Percentiles rank a stretch among this genome's conserved stretches.
These are phyloP conservation scores for Fomitopsis serialis DNA, from an alignment of 768 basidiomycete species.

Conservation along the genomic window DNA sequence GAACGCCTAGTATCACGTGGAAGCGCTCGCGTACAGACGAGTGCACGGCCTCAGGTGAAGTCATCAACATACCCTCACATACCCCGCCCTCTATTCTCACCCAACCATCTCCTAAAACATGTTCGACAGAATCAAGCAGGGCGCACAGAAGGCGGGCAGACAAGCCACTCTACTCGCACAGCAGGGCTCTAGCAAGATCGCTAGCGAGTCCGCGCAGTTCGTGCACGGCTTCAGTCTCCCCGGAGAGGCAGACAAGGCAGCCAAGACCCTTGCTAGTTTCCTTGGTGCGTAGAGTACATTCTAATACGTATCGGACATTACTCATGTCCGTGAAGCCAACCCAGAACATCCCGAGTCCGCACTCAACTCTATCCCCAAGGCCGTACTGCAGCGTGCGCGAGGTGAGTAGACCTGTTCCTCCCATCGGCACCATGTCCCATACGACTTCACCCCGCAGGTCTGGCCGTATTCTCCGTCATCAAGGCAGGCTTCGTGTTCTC, in stretches of 20 bases:
- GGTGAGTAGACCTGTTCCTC: constrained; percentile 38
- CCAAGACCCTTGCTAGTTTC: constrained; percentile 86
- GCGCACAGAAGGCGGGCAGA: constrained; percentile 75
- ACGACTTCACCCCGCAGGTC: constrained; percentile 42
- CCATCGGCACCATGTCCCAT: not conserved
- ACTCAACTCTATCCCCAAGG: constrained; percentile 91
- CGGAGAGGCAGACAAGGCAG: constrained; percentile 91
- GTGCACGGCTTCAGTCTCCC: constrained; percentile 85
- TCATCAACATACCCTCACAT: too few relatives aligned
- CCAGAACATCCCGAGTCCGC: constrained; percentile 85
- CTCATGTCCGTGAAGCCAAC: constrained; percentile 52
- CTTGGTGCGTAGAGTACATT: constrained; percentile 50
- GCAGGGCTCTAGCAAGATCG: constrained; percentile 61
- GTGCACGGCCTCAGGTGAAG: too few relatives aligned
- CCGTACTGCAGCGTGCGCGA: constrained; percentile 82
- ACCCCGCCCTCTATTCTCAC: too few relatives aligned
- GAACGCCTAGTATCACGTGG: too few relatives aligned
- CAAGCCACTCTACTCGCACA: constrained; percentile 77
- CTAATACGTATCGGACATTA: not conserved
- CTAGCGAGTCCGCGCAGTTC: constrained; percentile 70
- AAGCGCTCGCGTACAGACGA: too few relatives aligned
- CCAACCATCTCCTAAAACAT: constrained; percentile 46
- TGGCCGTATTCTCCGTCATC: constrained; percentile 92
- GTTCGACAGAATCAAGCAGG: constrained; percentile 75
- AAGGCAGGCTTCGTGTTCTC: constrained; percentile 95